Conservation (phyloP, 495 filamentous ascomycete genomes). For the Hypoxylon crocopeplum region DNA sequence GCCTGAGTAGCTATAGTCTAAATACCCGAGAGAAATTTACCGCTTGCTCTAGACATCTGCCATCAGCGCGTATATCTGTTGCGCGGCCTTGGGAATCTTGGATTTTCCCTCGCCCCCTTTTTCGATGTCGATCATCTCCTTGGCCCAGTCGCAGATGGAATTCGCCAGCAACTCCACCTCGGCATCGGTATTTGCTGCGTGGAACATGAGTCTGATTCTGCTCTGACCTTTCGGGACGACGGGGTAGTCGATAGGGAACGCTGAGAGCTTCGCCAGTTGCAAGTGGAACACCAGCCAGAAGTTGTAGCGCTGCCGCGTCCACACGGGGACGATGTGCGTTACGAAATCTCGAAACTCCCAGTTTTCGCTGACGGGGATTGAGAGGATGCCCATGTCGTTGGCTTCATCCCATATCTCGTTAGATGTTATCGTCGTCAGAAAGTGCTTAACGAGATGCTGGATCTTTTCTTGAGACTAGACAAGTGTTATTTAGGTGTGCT, state of each 20-base stretch:
- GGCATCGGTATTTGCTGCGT: constrained; percentile 55
- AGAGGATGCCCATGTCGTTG: constrained; percentile 41
- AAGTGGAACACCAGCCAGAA: constrained; percentile 50
- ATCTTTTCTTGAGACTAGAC: constrained; percentile 48
- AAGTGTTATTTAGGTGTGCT: not conserved
- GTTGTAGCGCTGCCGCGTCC: constrained; percentile 31
- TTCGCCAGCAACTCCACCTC: constrained; percentile 53
- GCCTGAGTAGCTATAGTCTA: not conserved
- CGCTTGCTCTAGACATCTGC: constrained; percentile 21
- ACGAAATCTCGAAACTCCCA: constrained; percentile 23
- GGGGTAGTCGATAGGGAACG: constrained; percentile 55
- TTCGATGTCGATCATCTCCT: constrained; percentile 42
- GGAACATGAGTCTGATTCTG: constrained; percentile 58
- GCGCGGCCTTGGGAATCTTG: constrained; percentile 36
- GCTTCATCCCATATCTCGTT: constrained; percentile 40
- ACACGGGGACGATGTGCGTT: constrained; percentile 38
- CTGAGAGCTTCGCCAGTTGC: constrained; percentile 42
- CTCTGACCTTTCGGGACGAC: constrained; percentile 56
- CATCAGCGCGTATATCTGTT: constrained; percentile 32
- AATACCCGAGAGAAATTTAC: no score
- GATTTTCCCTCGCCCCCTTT: constrained; percentile 15
- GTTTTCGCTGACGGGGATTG: constrained; percentile 18
- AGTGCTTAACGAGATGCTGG: constrained; percentile 48
- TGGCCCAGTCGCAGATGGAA: constrained; percentile 51
- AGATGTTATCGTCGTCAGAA: constrained; percentile 41